These are phyloP conservation scores for Cerioporus squamosus DNA, from an alignment of 1,284 basidiomycete species.

Conservation along the genomic window DNA sequence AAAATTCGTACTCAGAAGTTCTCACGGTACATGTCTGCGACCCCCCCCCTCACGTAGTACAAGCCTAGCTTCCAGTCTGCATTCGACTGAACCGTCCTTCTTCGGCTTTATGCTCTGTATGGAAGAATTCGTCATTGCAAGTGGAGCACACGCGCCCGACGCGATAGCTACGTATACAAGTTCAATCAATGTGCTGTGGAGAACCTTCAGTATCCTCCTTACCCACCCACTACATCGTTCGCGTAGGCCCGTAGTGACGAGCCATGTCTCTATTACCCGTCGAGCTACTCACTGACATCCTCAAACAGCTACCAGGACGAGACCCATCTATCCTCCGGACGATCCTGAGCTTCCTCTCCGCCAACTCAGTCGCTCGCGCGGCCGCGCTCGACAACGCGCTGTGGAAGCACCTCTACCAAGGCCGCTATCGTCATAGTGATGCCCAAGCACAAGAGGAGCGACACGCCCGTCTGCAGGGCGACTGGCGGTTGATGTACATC, in stretches of 20 bases:
- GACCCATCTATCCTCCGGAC: constrained; percentile 28
- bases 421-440: constrained; percentile 49
- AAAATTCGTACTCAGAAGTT: too few relatives aligned
- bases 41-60: too few relatives aligned
- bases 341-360: constrained; percentile 34
- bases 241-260: background rate
- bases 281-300: constrained; percentile 33
- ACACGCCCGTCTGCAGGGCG: constrained; percentile 30
- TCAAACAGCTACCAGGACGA: constrained; percentile 33
- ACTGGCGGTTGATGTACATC: constrained; percentile 53
- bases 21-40: too few relatives aligned
- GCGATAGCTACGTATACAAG: too few relatives aligned
- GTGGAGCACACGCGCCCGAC: too few relatives aligned
- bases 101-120: too few relatives aligned
- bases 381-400: constrained; percentile 36
- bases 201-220: background rate
- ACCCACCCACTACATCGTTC: background rate
- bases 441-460: constrained; percentile 41
- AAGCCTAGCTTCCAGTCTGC: too few relatives aligned
- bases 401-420: constrained; percentile 56
- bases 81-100: too few relatives aligned
- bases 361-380: constrained; percentile 32
- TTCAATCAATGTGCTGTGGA: too few relatives aligned
- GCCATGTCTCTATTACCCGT: constrained; percentile 20
- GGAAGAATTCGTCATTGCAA: too few relatives aligned